Conservation (phyloP, 352 stramenopile genomes). For the Phytopythium vexans region DNA sequence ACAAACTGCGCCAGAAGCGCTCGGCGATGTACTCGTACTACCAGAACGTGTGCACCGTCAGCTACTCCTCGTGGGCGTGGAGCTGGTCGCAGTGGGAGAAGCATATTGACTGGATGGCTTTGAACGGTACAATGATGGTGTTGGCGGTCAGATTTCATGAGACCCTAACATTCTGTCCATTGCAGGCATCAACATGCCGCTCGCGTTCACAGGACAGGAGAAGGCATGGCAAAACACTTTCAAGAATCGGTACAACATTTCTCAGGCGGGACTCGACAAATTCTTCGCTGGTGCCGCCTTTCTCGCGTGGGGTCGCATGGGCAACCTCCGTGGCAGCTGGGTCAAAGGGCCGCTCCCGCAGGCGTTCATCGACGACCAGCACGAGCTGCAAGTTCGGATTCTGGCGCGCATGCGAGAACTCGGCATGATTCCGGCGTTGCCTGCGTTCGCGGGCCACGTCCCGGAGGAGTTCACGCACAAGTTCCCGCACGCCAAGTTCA, state of each 20-base stretch:
- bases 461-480: constrained; percentile 74
- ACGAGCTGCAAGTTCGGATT: constrained; percentile 73
- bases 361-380: constrained; percentile 83
- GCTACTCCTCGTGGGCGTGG: constrained; percentile 90
- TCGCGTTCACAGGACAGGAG: constrained; percentile 89
- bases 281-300: constrained; percentile 90
- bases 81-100: constrained; percentile 86
- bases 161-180: not conserved
- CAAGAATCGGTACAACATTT: constrained; percentile 73
- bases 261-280: constrained; percentile 68
- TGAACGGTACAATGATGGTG: constrained; percentile 56
- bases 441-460: constrained; percentile 87
- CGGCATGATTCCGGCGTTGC: constrained; percentile 89
- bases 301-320: constrained; percentile 88
- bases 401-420: constrained; percentile 83
- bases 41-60: constrained; percentile 91
- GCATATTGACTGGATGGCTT: constrained; percentile 92
- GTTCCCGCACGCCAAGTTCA: constrained; percentile 77
- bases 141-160: not conserved
- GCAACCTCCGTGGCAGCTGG: constrained; percentile 85
- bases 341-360: constrained; percentile 80
- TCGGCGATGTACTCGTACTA: constrained; percentile 86
- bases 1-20: constrained; percentile 42
- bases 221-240: constrained; percentile 89
- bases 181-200: constrained; percentile 84